phyloP scores from a whole-genome alignment of 176 grass and related monocot species.

The Hordeum vulgare region DNA sequence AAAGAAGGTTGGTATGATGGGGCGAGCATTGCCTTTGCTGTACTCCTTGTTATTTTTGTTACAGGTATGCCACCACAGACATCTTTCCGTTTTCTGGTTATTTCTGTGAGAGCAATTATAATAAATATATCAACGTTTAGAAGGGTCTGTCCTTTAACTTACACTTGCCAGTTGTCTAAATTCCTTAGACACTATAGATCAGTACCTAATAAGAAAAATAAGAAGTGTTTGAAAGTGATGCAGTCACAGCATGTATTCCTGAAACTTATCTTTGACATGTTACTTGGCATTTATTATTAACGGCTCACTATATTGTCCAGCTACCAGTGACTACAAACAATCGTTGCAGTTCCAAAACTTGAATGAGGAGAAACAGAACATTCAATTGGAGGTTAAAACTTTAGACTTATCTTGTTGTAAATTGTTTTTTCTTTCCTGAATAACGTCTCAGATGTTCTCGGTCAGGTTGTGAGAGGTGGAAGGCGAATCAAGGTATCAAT shows the following conservation, averaged over 20 bases:
- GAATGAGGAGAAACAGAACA: conserved; percentile 94
- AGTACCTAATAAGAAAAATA: background rate
- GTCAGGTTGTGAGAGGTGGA: conserved; percentile 77
- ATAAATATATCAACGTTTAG: background rate
- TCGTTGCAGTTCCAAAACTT: conserved; percentile 94
- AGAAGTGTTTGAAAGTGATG: background rate
- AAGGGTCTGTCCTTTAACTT: conserved; percentile 7
- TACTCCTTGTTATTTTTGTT: conserved; percentile 83
- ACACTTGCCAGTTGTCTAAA: background rate
- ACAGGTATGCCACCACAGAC: conserved; percentile 44
- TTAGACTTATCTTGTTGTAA: background rate
- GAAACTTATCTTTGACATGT: background rate
- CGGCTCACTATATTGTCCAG: conserved; percentile 23
- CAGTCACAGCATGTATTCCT: background rate
- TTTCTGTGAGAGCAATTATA: background rate
- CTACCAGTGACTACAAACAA: conserved; percentile 77
- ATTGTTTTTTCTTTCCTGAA: background rate
- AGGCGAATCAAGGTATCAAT: conserved; percentile 77
- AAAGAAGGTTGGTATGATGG: conserved; percentile 99
- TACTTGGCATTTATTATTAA: background rate
- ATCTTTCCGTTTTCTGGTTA: background rate
- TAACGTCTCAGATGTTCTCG: background rate
- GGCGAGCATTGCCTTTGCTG: conserved; percentile 87
- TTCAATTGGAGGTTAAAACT: conserved; percentile 68
- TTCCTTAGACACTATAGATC: background rate